Evolutionary conservation across 345 rosid genomes (phyloP), one percentile per base, ranked within the genome.

Genomic region (Geranium rotundifolium): DNA sequence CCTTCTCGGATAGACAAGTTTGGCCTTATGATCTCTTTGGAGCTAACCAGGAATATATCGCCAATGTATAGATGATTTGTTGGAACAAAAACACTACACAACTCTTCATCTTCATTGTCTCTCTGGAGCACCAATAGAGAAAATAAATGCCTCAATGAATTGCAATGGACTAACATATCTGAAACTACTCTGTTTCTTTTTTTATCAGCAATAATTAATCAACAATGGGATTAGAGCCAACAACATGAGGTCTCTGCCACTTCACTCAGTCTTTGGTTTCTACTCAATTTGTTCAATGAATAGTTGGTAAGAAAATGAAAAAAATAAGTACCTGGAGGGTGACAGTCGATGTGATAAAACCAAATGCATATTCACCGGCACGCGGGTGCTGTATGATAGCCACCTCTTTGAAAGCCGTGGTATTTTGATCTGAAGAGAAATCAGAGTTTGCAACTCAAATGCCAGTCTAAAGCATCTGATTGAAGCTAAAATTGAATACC

Each of bases 351-450:
- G n/a, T n/a, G n/a, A n/a, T n/a, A n/a, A 88, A 85, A 61, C 95
- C 91, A 79, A 88, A 88, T 17, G 95, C 95, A 65, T 85, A 88
- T 81, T 88, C 95, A 17, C 91, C 95, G 68, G 81, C 66, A 60
- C 91, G 89, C 50, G 95, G 95, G 68, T 88, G 95, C 29, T 84
- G 77, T 54, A 88, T 88, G 60, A 88, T 88, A 23, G 95, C 95
- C 37, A 88, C 95, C 77, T 88, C 95, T 77, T 88, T 88, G 62
- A 88, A 85, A 65, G 95, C 89, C 66, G 87, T 84, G 9, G 95
- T 88, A 61, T 88, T 88, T 74, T 88, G 91, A 77, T 84, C 95
- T 88, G 75, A 31, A 2, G 23, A 71, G 68, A 63, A 58, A 66
- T 4, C 50, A 41, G 10, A 41, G 14, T 41, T 41, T 41, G 50